Evolutionary conservation across 73 alveolate genomes (phyloP).

Genomic region (Tetrahymena borealis): DNA sequence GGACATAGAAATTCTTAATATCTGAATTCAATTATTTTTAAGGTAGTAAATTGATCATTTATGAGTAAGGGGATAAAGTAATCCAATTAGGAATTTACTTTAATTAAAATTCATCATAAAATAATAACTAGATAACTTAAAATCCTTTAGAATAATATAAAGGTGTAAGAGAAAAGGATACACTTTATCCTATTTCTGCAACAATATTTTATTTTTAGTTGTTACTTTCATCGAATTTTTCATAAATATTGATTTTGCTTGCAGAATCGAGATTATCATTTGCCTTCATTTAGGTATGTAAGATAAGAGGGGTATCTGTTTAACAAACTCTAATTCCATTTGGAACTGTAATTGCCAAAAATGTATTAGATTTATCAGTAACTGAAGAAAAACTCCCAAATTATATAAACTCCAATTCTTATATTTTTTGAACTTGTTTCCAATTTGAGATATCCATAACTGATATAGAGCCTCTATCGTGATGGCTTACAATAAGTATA

Average conservation of each 20-base stretch:
- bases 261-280: neutral
- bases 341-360: neutral
- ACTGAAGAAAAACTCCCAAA: neutral
- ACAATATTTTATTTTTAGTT: neutral
- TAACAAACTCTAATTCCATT: neutral
- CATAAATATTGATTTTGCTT: neutral
- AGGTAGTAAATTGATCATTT: neutral
- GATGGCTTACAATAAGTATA: neutral
- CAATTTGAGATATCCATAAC: neutral
- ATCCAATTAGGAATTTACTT: neutral
- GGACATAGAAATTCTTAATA: neutral
- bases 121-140: neutral
- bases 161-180: neutral
- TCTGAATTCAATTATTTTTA: neutral
- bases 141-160: neutral
- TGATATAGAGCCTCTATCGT: neutral
- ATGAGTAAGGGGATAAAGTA: neutral
- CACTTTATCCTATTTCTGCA: neutral
- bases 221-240: neutral
- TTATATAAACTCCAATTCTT: neutral
- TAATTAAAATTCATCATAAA: neutral
- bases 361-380: neutral
- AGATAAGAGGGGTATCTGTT: neutral
- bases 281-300: neutral
- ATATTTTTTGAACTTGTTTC: neutral